phyloP scores from a whole-genome alignment of 768 basidiomycete species.

The Boletus vermiculosoides region DNA sequence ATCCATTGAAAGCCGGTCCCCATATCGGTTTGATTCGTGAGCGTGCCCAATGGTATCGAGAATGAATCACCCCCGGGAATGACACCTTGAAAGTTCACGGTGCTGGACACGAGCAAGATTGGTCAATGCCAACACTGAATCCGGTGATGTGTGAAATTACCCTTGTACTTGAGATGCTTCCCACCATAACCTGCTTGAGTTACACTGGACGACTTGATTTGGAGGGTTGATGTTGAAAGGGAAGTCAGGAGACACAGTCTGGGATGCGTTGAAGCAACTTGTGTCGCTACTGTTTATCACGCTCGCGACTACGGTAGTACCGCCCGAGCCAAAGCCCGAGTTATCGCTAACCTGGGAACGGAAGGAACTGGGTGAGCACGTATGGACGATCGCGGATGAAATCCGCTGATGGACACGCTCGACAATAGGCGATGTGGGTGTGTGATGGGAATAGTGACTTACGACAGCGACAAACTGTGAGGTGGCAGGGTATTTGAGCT shows the following conservation, averaged over 20 bases:
- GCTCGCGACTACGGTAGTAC: constrained; percentile 65
- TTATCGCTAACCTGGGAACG: constrained; percentile 53
- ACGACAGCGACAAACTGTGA: constrained; percentile 79
- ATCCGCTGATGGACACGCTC: not conserved
- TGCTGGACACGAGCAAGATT: constrained; percentile 36
- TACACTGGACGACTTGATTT: constrained; percentile 67
- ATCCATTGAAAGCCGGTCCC: constrained; percentile 73
- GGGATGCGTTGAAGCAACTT: constrained; percentile 57
- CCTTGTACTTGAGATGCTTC: constrained; percentile 48
- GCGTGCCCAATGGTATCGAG: constrained; percentile 48
- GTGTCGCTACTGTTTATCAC: constrained; percentile 51
- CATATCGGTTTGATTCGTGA: constrained; percentile 42
- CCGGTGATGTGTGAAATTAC: constrained; percentile 34
- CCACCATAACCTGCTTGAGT: constrained; percentile 66
- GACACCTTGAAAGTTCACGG: constrained; percentile 61
- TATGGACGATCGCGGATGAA: not conserved
- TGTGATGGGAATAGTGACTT: constrained; percentile 32
- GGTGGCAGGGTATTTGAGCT: constrained; percentile 60
- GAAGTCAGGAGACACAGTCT: constrained; percentile 51
- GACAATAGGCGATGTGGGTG: not conserved
- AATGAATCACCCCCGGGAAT: constrained; percentile 83
- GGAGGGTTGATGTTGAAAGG: constrained; percentile 59
- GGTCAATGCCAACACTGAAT: not conserved
- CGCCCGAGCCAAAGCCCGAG: constrained; percentile 66
- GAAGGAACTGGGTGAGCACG: not conserved